Evolutionary conservation across 2,329 filamentous ascomycete species (phyloP).

Genomic region (Aspergillus puulaauensis): DNA sequence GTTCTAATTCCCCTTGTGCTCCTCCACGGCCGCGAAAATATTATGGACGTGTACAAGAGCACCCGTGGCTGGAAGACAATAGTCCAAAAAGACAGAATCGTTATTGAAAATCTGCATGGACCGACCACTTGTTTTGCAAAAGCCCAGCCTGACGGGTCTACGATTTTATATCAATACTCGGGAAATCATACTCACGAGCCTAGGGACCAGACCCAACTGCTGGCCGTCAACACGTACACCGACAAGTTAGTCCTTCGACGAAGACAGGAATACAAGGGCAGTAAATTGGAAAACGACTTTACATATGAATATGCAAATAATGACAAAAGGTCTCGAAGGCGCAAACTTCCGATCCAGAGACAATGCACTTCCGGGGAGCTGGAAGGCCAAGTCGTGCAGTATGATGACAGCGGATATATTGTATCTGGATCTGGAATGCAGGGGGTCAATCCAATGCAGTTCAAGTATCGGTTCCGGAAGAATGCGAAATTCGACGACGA

Average conservation of each 20-base stretch:
- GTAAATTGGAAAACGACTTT: slow-evolving; percentile 45
- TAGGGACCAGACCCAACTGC: slow-evolving; percentile 37
- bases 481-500: slow-evolving; percentile 54
- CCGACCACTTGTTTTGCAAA: slow-evolving; percentile 50
- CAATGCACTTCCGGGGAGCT: slow-evolving; percentile 48
- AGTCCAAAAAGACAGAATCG: slow-evolving; percentile 46
- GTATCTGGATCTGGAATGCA: slow-evolving; percentile 53
- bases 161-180: slow-evolving; percentile 39
- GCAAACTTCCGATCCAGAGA: slow-evolving; percentile 45
- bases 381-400: slow-evolving; percentile 48
- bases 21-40: slow-evolving; percentile 48
- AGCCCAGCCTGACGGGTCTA: slow-evolving; percentile 32
- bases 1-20: slow-evolving; percentile 46
- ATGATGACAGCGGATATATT: slow-evolving; percentile 53
- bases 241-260: slow-evolving; percentile 44
- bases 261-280: slow-evolving; percentile 46
- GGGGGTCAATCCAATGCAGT: slow-evolving; percentile 51
- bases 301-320: slow-evolving; percentile 43
- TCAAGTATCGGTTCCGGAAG: slow-evolving; percentile 55
- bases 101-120: slow-evolving; percentile 48
- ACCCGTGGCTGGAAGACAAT: slow-evolving; percentile 41
- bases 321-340: slow-evolving; percentile 13
- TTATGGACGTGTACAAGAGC: slow-evolving; percentile 22
- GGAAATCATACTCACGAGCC: slow-evolving; percentile 47
- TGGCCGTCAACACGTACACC: slow-evolving; percentile 48